A percentile compares a stretch with the other conserved stretches of the same genome.
Conservation (phyloP, 75 land plant species). For the Ceratopteris richardii region DNA sequence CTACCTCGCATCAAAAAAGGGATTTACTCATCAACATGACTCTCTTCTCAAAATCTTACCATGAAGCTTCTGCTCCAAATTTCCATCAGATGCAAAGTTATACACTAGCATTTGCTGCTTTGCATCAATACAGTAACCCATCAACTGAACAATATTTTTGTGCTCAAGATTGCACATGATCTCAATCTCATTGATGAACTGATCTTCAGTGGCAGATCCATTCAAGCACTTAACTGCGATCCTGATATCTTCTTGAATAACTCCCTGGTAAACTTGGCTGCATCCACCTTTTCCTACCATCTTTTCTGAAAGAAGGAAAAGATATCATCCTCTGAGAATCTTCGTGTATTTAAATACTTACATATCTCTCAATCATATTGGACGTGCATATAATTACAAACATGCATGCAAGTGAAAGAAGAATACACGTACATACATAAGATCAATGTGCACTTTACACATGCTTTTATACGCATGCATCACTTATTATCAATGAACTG, state of each 20-base stretch:
- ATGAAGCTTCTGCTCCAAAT: slow-evolving; percentile 82
- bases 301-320: slow-evolving; percentile 44
- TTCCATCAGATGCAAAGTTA: slow-evolving; percentile 70
- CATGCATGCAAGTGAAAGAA: slow-evolving; percentile 1
- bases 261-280: slow-evolving; percentile 49
- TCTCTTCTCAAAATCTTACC: too few relatives aligned
- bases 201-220: slow-evolving; percentile 35
- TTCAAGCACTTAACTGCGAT: slow-evolving; percentile 59
- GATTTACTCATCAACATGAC: too few relatives aligned
- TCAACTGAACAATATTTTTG: slow-evolving; percentile 32
- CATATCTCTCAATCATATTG: too few relatives aligned
- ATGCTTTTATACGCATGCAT: too few relatives aligned
- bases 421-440: too few relatives aligned
- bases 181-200: slow-evolving; percentile 45
- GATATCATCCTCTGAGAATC: neutral
- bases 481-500: too few relatives aligned
- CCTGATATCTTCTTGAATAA: slow-evolving; percentile 24
- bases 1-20: too few relatives aligned
- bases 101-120: slow-evolving; percentile 62
- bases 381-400: neutral
- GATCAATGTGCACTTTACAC: too few relatives aligned
- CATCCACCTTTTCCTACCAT: slow-evolving; percentile 77
- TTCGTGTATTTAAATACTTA: too few relatives aligned
- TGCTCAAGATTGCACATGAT: slow-evolving; percentile 37
- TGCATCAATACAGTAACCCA: slow-evolving; percentile 54